These are phyloP conservation scores for Protomyces pachydermus DNA, from an alignment of 1,139 yeast species.

Conservation along the genomic window DNA sequence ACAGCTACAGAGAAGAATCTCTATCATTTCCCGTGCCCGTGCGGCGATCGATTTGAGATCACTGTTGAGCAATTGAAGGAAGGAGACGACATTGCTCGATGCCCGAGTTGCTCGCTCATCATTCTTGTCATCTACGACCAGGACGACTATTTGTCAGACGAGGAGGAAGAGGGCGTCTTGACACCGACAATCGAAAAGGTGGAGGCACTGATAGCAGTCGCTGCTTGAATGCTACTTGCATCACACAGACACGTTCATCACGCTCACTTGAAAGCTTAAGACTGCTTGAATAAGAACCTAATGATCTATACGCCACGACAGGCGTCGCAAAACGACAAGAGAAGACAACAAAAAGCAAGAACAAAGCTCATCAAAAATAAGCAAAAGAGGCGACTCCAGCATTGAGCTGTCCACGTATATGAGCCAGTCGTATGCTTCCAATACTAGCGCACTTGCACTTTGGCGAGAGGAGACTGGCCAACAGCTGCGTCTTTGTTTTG, in stretches of 20 bases:
- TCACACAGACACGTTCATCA: too few relatives aligned
- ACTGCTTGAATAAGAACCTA: too few relatives aligned
- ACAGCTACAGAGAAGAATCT: conserved; percentile 50
- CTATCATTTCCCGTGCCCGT: conserved; percentile 95
- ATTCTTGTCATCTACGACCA: conserved; percentile 80
- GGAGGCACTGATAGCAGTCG: background rate
- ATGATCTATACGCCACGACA: too few relatives aligned
- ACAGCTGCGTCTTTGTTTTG: background rate
- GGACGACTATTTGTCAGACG: conserved; percentile 25
- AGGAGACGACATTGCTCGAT: conserved; percentile 83
- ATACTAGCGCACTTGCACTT: background rate
- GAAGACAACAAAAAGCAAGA: too few relatives aligned
- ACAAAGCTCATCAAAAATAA: too few relatives aligned
- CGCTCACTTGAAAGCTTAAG: too few relatives aligned
- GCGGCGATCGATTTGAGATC: conserved; percentile 92
- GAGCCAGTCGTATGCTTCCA: too few relatives aligned
- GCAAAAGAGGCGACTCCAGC: too few relatives aligned
- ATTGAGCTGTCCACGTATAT: too few relatives aligned
- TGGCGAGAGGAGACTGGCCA: background rate
- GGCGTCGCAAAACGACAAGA: too few relatives aligned
- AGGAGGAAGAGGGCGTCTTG: conserved; percentile 5
- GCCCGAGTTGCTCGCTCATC: conserved; percentile 94
- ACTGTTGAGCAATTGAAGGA: conserved; percentile 68
- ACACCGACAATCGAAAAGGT: conserved; percentile 1
- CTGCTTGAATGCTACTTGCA: background rate